Conservation (phyloP, 352 stramenopile genomes). For the Phytophthora megakarya region DNA sequence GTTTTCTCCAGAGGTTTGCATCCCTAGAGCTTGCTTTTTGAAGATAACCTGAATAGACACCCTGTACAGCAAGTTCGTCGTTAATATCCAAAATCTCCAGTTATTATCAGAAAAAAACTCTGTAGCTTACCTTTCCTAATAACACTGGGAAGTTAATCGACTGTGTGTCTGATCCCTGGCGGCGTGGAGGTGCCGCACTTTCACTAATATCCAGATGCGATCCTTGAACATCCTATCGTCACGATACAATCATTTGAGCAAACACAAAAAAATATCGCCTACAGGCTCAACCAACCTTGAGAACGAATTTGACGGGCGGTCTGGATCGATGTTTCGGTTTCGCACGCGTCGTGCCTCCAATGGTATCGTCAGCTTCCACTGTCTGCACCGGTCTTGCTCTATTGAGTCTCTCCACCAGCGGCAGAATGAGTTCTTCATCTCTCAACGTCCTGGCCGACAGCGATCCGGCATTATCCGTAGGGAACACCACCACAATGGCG, state of each 20-base stretch:
- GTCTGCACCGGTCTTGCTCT: constrained; percentile 42
- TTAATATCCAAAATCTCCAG: neutral
- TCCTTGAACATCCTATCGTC: constrained; percentile 64
- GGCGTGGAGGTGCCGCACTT: constrained; percentile 30
- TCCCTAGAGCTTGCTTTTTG: constrained; percentile 85
- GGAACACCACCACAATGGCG: constrained; percentile 82
- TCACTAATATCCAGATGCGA: constrained; percentile 74
- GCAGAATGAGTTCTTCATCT: constrained; percentile 82
- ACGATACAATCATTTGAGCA: constrained; percentile 6
- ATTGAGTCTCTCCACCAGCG: constrained; percentile 72
- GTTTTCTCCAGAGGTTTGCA: constrained; percentile 78
- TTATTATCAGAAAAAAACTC: neutral
- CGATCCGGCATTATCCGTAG: constrained; percentile 58
- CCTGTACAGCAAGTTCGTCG: constrained; percentile 30
- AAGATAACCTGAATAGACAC: constrained; percentile 76
- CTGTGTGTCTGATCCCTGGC: constrained; percentile 42
- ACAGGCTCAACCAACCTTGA: constrained; percentile 55
- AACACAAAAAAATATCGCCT: neutral
- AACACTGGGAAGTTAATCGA: constrained; percentile 70
- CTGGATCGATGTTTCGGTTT: constrained; percentile 68
- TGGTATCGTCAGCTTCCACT: constrained; percentile 55
- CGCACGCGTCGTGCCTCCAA: constrained; percentile 40
- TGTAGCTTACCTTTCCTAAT: constrained; percentile 61
- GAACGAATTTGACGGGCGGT: constrained; percentile 79
- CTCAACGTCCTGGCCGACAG: constrained; percentile 71